Base-by-base conservation (phyloP, 768 basidiomycete genomes). In the Boletus edulis region DNA sequence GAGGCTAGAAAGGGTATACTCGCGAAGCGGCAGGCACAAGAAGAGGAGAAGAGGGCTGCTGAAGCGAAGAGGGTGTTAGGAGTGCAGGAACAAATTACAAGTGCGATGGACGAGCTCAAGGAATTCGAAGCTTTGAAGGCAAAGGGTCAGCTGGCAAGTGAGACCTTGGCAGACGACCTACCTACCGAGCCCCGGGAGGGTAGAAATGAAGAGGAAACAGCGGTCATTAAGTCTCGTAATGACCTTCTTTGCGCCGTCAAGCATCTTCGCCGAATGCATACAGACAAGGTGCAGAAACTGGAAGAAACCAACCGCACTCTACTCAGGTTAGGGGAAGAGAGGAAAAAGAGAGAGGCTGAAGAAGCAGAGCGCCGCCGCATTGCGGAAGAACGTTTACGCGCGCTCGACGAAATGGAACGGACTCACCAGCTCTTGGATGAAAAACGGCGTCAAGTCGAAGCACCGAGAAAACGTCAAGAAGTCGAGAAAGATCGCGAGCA, bases 291-390 rank as follows among this genome's bases (percentile, higher is more conserved):
- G 43, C 58, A 55, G 32, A 46, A 46, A 45, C 27, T 69, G 29
- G 60, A 62, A 48, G 64, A 60, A 47, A 54, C 44, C 15, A 55
- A 45, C 31, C 47, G 32, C 29, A 52, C 49, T 11, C 60, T 70
- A n/a, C 62, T 54, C 27, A 61, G 49, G 27, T 46, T 74, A 40
- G 63, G 56, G 49, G 66, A 66, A 51, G 65, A 68, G 53, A 59
- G 61, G 49, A 56, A 59, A 35, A 51, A 52, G 42, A 64, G 57
- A 58, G 49, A 43, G 17, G 44, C 31, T 3, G 57, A 61, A 13
- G 62, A 63, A 56, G 62, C 54, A 38, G 58, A 64, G 35, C 59
- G 55, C 31, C 47, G 41, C 7, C 51, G 45, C 24, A 29, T 54
- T 18, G 58, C 31, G 15, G 65, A 67, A 12, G 54, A 52, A 37